phyloP scores from a whole-genome alignment of 495 filamentous ascomycete genomes.

The Tuber borchii region DNA sequence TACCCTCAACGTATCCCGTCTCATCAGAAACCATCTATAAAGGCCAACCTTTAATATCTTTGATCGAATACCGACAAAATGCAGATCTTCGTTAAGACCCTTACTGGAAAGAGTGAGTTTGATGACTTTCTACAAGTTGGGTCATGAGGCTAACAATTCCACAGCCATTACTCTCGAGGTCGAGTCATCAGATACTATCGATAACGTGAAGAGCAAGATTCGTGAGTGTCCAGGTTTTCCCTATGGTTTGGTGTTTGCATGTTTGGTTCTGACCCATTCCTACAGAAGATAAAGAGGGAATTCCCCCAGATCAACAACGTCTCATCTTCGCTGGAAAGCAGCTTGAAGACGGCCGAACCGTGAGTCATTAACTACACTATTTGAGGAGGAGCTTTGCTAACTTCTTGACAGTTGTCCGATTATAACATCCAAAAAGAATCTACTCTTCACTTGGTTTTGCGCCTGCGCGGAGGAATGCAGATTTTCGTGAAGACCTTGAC shows the following conservation, averaged over 20 bases:
- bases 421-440: slow-evolving; percentile 99
- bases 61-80: slow-evolving; percentile 49
- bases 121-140: slow-evolving; percentile 7
- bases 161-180: slow-evolving; percentile 94
- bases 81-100: slow-evolving; percentile 98
- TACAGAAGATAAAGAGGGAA: slow-evolving; percentile 76
- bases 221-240: slow-evolving; percentile 39
- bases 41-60: not conserved
- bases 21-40: slow-evolving; percentile 15
- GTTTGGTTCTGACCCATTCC: not conserved
- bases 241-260: not conserved
- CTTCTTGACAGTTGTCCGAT: slow-evolving; percentile 56
- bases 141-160: slow-evolving; percentile 16
- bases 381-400: not conserved
- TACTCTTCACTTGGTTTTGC: slow-evolving; percentile 92
- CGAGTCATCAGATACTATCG: slow-evolving; percentile 97
- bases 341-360: slow-evolving; percentile 72
- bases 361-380: slow-evolving; percentile 16
- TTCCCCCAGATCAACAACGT: slow-evolving; percentile 82
- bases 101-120: slow-evolving; percentile 42
- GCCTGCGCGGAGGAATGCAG: slow-evolving; percentile 76
- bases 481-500: slow-evolving; percentile 43
- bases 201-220: slow-evolving; percentile 95
- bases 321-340: slow-evolving; percentile 90
- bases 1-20: slow-evolving; percentile 4